phyloP scores from a whole-genome alignment of 306 rosid genomes.

The Sechiopsis laciniata region DNA sequence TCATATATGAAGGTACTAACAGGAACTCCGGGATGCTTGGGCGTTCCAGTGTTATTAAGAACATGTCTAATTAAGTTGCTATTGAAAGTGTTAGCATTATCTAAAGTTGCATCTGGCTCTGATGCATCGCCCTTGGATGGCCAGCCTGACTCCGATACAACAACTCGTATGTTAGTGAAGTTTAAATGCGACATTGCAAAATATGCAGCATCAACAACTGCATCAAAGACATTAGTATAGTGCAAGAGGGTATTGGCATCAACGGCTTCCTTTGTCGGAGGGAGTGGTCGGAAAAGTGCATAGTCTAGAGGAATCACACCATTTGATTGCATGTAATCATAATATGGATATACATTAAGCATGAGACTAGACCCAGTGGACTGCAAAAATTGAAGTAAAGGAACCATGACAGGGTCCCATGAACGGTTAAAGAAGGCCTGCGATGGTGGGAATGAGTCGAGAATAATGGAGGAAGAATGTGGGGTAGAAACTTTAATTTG shows the following conservation, averaged over 20 bases:
- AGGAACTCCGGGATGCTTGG: conserved; percentile 79
- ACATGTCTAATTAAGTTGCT: conserved; percentile 88
- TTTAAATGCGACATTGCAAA: conserved; percentile 83
- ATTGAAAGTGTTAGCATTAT: conserved; percentile 85
- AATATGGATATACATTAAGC: conserved; percentile 91
- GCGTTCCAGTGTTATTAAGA: conserved; percentile 83
- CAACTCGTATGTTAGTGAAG: conserved; percentile 63
- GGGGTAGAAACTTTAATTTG: conserved; percentile 83
- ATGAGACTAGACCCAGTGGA: conserved; percentile 73
- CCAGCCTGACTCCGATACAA: conserved; percentile 92
- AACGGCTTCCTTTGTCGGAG: conserved; percentile 90
- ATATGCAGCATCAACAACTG: conserved; percentile 85
- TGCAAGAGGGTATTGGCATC: conserved; percentile 86
- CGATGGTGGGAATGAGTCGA: conserved; percentile 95
- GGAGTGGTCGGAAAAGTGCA: conserved; percentile 87
- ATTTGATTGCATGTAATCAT: conserved; percentile 74
- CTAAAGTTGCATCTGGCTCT: conserved; percentile 69
- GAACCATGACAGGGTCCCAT: conserved; percentile 83
- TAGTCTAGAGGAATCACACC: conserved; percentile 88
- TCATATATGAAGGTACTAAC: conserved; percentile 88
- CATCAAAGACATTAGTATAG: conserved; percentile 91
- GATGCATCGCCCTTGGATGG: conserved; percentile 79
- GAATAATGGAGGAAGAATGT: conserved; percentile 73
- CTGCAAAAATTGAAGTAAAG: conserved; percentile 71
- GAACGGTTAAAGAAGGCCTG: conserved; percentile 90